Conservation (phyloP, 2,329 filamentous ascomycete genomes). For the Arthrobotrys megalospora region DNA sequence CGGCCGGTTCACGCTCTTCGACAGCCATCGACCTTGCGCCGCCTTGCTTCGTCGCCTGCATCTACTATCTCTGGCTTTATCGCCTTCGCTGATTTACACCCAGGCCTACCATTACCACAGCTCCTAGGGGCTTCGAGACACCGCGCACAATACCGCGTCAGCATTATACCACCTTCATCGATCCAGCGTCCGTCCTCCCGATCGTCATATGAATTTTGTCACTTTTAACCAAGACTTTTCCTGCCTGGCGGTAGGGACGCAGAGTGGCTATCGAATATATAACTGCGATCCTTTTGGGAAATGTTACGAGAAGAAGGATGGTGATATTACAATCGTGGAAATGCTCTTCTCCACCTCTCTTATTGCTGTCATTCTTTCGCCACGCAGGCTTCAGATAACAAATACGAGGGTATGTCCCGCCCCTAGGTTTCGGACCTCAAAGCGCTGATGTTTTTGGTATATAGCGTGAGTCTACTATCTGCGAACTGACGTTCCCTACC, state of each 20-base stretch:
- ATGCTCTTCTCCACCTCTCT: conserved; percentile 99
- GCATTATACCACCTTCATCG: not conserved
- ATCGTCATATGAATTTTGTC: conserved; percentile 85
- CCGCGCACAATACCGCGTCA: not conserved
- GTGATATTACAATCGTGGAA: conserved; percentile 95
- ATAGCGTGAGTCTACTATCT: conserved; percentile 85
- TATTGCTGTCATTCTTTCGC: conserved; percentile 92
- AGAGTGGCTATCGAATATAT: conserved; percentile 95
- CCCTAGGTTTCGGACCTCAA: conserved; percentile 20
- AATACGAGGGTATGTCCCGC: conserved; percentile 85
- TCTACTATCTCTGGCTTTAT: not conserved
- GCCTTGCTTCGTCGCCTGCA: not conserved
- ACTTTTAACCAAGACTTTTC: conserved; percentile 99
- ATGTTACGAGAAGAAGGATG: conserved; percentile 93
- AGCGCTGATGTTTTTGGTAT: not conserved
- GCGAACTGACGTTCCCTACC: conserved; percentile 98
- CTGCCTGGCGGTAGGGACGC: conserved; percentile 94
- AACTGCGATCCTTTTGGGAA: conserved; percentile 96
- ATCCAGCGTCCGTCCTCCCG: not conserved
- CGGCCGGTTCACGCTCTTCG: too few relatives aligned
- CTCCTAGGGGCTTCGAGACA: not conserved
- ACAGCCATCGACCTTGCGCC: not conserved
- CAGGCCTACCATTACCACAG: not conserved
- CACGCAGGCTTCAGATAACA: conserved; percentile 91
- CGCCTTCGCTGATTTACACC: not conserved